These are phyloP conservation scores for Paramecium biaurelia DNA, from an alignment of 73 alveolate genomes.

Conservation along the genomic window DNA sequence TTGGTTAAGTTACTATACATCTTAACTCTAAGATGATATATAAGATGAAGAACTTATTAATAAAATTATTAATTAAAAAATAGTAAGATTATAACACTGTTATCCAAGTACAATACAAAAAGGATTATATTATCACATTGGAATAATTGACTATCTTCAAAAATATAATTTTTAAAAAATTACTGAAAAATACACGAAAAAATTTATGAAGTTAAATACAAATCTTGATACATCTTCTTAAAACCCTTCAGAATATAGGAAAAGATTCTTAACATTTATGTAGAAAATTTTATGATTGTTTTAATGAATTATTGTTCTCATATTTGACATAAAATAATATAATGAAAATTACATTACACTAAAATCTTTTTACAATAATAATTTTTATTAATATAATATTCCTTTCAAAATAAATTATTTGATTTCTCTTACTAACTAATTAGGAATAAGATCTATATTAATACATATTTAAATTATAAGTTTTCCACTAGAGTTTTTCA, in stretches of 20 bases:
- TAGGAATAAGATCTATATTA: not conserved
- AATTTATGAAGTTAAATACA: constrained; percentile 12
- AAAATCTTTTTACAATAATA: no score
- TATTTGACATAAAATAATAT: not conserved
- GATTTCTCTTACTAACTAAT: not conserved
- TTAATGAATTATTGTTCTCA: not conserved
- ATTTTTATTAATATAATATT: no score
- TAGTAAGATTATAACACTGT: not conserved
- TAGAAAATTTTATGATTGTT: not conserved
- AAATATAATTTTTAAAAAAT: constrained; percentile 10
- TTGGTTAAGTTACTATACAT: not conserved
- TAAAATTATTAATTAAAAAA: not conserved
- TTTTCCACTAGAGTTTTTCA: no score
- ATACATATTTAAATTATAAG: no score
- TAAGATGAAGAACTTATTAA: not conserved
- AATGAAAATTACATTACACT: no score
- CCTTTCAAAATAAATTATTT: no score
- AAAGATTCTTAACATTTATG: not conserved
- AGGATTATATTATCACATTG: constrained; percentile 58
- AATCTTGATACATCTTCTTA: constrained; percentile 55
- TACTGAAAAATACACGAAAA: constrained; percentile 47
- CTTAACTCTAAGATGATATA: not conserved
- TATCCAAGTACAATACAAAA: constrained; percentile 36
- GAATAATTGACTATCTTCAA: constrained; percentile 54
- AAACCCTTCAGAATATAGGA: not conserved